These are phyloP conservation scores for Coniella lustricola DNA, from an alignment of 2,329 filamentous ascomycete species.

Conservation along the genomic window DNA sequence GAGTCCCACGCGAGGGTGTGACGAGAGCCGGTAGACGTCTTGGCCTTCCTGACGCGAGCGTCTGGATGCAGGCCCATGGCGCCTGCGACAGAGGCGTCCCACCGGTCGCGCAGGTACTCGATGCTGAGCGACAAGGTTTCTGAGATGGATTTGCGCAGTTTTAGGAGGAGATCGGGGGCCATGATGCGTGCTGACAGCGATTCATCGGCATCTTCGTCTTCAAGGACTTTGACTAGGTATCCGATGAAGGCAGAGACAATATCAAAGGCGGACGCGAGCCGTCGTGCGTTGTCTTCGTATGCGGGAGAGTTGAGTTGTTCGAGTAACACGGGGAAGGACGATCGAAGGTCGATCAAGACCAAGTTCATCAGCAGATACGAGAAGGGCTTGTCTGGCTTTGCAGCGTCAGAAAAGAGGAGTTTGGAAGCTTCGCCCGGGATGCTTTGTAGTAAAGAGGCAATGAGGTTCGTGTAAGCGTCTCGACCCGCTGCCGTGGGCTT, in stretches of 20 bases:
- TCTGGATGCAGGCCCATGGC: constrained; percentile 54
- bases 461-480: constrained; percentile 51
- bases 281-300: constrained; percentile 44
- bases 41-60: constrained; percentile 38
- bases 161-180: constrained; percentile 53
- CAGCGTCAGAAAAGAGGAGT: constrained; percentile 46
- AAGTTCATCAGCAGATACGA: constrained; percentile 58
- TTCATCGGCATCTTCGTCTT: constrained; percentile 33
- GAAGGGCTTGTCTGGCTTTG: constrained; percentile 41
- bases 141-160: constrained; percentile 51
- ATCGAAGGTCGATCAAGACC: constrained; percentile 58
- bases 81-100: constrained; percentile 59
- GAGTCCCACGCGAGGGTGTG: constrained; percentile 54
- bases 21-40: constrained; percentile 37
- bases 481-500: constrained; percentile 49
- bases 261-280: constrained; percentile 56
- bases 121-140: constrained; percentile 58
- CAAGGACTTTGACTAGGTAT: constrained; percentile 47
- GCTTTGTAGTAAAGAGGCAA: constrained; percentile 48
- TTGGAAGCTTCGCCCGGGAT: constrained; percentile 41
- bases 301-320: constrained; percentile 47
- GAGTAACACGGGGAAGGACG: constrained; percentile 54
- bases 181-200: constrained; percentile 33
- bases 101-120: constrained; percentile 63
- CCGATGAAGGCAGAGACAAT: constrained; percentile 55